Evolutionary conservation across 2,329 filamentous ascomycete genomes (phyloP), one percentile per base, ranked within the genome.

Genomic region (Grosmannia huntii): DNA sequence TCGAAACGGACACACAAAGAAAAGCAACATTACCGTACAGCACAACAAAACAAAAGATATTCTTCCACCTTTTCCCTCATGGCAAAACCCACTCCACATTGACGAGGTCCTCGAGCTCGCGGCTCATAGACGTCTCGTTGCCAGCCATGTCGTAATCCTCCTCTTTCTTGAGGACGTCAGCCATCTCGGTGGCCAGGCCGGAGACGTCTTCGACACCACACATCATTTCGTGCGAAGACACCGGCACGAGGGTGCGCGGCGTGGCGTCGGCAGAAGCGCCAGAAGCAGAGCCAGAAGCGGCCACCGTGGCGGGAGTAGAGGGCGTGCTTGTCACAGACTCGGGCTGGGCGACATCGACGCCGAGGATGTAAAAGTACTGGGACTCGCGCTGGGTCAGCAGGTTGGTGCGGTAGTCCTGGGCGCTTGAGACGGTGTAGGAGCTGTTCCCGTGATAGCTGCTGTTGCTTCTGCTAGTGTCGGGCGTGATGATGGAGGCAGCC

Each of bases 281-380:
- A 21, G 54, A 21, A 3, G 7, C 44, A 25, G 41, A 10, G 5
- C 7, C 4, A 25, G 27, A 48, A 16, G 38, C 38, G 31, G 11
- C 31, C 5, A 33, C 7, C 31, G 9, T 33, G 31, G 31, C 11
- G 31, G 31, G 31, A 10, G 31, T 33, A 2, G 31, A 33, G 5
- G 31, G 31, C 9, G 11, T 33, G 31, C 31, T 33, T 33, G 31
- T 10, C 31, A 14, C 21, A 14, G 46, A 14, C 46, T 49, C 46
- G 21, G 46, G 21, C n/a, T 28, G 51, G n/a, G 33, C 36, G n/a
- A 55, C 19, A 23, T 60, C 55, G 23, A 51, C 51, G 53, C 55
- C 48, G 49, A 56, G 55, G 9, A 58, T 53, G 56, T 60, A 60
- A 56, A 56, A 60, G 52, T 58, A 53, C 12, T 31, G 52, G 12